These are phyloP conservation scores for Metschnikowia dekortorum DNA, from an alignment of 805 yeast genomes.

Conservation along the genomic window DNA sequence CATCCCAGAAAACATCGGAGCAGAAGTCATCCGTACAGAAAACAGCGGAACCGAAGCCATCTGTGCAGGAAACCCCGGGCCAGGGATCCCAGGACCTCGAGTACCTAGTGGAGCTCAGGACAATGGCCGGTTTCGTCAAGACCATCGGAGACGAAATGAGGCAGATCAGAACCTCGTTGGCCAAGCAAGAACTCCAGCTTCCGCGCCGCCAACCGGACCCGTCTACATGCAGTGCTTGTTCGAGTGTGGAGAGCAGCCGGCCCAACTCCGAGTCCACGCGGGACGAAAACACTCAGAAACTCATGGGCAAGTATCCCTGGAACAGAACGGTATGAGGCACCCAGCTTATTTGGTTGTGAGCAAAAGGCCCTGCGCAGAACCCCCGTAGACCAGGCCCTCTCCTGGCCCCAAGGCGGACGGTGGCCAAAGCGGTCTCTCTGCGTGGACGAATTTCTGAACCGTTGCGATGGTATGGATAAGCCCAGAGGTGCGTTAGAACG, in stretches of 20 bases:
- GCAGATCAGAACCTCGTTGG: conserved; percentile 1
- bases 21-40: neutral
- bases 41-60: neutral
- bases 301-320: conserved; percentile 15
- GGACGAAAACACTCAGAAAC: conserved; percentile 10
- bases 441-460: too few species aligned
- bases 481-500: too few species aligned
- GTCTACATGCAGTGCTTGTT: conserved; percentile 1
- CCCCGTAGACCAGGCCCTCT: too few species aligned
- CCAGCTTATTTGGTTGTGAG: neutral
- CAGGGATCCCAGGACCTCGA: neutral
- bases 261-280: conserved; percentile 12
- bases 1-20: neutral
- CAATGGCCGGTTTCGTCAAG: neutral
- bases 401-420: too few species aligned
- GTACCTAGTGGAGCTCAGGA: neutral
- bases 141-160: conserved; percentile 4
- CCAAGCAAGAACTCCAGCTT: neutral
- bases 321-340: conserved; percentile 11
- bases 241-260: conserved; percentile 6
- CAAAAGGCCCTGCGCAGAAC: too few species aligned
- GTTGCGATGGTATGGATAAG: too few species aligned
- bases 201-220: neutral
- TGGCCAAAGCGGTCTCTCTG: too few species aligned
- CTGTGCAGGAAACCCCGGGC: too few species aligned